phyloP scores from a whole-genome alignment of 305 asterid genomes.

The Fraxinus sp. region DNA sequence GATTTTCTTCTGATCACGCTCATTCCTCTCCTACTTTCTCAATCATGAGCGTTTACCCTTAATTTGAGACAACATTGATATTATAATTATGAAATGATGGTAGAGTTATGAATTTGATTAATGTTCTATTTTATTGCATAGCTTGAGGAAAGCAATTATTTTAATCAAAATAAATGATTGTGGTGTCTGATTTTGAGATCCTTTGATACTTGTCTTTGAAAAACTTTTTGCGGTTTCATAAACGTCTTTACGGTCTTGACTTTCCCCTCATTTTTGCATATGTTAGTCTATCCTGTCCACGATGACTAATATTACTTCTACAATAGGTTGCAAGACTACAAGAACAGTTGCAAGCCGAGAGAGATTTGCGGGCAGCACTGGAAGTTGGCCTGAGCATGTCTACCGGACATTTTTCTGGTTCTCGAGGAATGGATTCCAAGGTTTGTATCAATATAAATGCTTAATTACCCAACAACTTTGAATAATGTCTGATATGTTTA shows the following conservation, averaged over 20 bases:
- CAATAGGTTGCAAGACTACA: constrained; percentile 83
- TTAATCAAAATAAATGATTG: neutral
- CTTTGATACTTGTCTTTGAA: neutral
- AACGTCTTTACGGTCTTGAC: neutral
- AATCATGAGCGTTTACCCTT: neutral
- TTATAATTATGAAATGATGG: neutral
- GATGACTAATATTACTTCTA: constrained; percentile 18
- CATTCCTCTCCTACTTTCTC: neutral
- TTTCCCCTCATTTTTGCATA: neutral
- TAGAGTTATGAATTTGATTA: neutral
- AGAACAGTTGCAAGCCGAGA: constrained; percentile 98
- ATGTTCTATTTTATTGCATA: neutral
- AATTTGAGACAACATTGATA: neutral
- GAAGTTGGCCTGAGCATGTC: constrained; percentile 98
- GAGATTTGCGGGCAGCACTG: constrained; percentile 89
- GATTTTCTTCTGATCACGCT: neutral
- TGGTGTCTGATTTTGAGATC: neutral
- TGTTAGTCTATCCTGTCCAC: constrained; percentile 9
- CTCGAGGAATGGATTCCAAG: constrained; percentile 92
- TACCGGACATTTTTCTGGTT: constrained; percentile 72
- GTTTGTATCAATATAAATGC: constrained; percentile 36
- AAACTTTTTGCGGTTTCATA: neutral
- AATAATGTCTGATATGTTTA: constrained; percentile 27
- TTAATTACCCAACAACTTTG: constrained; percentile 24
- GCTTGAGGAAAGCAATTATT: neutral